Base-by-base conservation (phyloP, 2,329 filamentous ascomycete species). In the Diaporthe capsici region DNA sequence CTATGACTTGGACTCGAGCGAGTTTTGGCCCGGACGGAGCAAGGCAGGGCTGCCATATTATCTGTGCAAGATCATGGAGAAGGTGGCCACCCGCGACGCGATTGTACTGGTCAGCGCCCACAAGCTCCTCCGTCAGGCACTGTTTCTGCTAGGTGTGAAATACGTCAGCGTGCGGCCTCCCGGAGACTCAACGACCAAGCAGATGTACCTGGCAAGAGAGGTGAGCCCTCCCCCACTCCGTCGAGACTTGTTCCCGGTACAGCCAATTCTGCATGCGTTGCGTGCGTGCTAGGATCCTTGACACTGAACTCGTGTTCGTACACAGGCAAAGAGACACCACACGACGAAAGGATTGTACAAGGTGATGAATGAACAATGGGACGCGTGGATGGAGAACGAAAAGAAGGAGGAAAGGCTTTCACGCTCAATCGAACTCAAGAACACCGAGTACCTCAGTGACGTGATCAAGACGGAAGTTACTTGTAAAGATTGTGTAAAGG, bases 81-180 rank as follows among this genome's bases (percentile, higher is more conserved):
- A 3, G 4, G 10, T 9, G 10, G 22, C 1, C 49, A 51, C 0
- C 0, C 15, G 1, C 13, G 15, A 2, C 22, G 49, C 49, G 3
- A 51, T 51, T 6, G 1, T 51, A 13, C 22, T 51, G 49, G 49
- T 25, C 22, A 25, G 22, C 49, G 47, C 17, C 5, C 47, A 49
- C 20, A 9, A 22, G 20, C 20, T 10, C 17, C 15, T 49, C 17
- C 47, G 47, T 49, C 20, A 22, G 22, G 17, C 13, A 49, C 47
- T 49, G 20, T 22, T n/a, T 22, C 15, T 10, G 47, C n/a, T 12
- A 10, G 22, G 22, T 12, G 49, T 51, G 22, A 51, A 51, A 13
- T 51, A 20, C 49, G 9, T n/a, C 49, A 10, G 49, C 5, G 49
- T 51, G 10, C 2, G n/a, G 22, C 49, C 47, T n/a, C 47, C 7